Base-by-base conservation (phyloP, 768 basidiomycete species). In the Trametes gibbosa region DNA sequence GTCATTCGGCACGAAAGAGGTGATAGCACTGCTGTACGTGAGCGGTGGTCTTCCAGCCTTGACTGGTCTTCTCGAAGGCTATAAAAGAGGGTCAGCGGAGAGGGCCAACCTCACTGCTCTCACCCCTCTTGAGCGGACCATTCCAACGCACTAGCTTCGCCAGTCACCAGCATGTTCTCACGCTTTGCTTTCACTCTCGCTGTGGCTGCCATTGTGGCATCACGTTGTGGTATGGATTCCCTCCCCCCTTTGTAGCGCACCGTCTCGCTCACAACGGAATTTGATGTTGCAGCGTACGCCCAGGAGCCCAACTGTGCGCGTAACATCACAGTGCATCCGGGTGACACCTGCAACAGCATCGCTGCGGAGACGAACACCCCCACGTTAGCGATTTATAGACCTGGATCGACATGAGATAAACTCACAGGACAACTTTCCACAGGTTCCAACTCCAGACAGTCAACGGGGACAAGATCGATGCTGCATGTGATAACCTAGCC, bases 371-470 rank as follows among this genome's bases (percentile, higher is more conserved):
- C 46, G 56, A 75, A 75, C 58, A 77, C 76, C 27, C 82, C 82
- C 8, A 80, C 79, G 75, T 86, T 67, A 63, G 74, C 65, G 27
- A 16, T 6, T n/a, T 24, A n/a, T 13, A 14, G 17, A n/a, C n/a
- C n/a, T n/a, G n/a, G n/a, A n/a, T n/a, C n/a, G n/a, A n/a, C n/a
- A 3, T 12, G 1, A 14, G 12, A n/a, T 19, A n/a, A 5, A 34
- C 45, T 37, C 34, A 37, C 53, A 25, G 4, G 1, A 13, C 19
- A 0, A 12, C 8, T 13, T 5, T 21, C 78, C 35, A 48, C 57
- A 84, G 83, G 0, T 84, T 77, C 73, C 87, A 89, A 70, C 80
- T 89, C 58, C 79, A 80, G 23, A 56, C 75, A 39, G 80, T 82
- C 60, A 84, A 83, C 70, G 62, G 65, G 5, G 78, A 72, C 27